phyloP scores from a whole-genome alignment of 345 rosid genomes.

The Euphorbia lathyris region DNA sequence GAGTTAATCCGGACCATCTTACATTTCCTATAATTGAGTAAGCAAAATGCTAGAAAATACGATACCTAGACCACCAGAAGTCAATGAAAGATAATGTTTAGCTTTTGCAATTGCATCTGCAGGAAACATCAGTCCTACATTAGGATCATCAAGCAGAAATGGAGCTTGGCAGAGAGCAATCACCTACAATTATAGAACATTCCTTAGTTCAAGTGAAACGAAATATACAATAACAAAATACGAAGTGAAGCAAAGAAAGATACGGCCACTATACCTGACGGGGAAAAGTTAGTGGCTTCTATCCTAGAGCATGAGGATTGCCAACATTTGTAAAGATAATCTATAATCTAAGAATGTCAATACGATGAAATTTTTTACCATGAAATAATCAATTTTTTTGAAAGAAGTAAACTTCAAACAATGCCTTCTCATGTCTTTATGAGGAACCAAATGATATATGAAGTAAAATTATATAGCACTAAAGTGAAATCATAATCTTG shows the following conservation, averaged over 20 bases:
- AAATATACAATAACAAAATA: constrained; percentile 11
- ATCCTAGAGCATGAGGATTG: constrained; percentile 97
- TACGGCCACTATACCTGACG: constrained; percentile 62
- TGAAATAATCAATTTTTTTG: neutral
- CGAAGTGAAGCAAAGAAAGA: constrained; percentile 6
- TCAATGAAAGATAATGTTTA: constrained; percentile 79
- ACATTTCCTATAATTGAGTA: too few relatives aligned
- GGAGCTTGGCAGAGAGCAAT: constrained; percentile 99
- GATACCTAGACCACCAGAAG: constrained; percentile 92
- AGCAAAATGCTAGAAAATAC: constrained; percentile 1
- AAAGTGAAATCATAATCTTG: neutral
- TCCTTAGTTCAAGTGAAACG: constrained; percentile 20
- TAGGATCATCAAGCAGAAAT: constrained; percentile 90
- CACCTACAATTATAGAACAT: constrained; percentile 54
- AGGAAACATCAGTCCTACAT: constrained; percentile 84
- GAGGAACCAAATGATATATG: neutral
- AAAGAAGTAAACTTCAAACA: too few relatives aligned
- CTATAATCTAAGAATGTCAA: constrained; percentile 35
- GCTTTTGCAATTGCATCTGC: constrained; percentile 97
- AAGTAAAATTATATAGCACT: neutral
- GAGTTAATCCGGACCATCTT: too few relatives aligned
- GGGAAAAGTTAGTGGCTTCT: constrained; percentile 91
- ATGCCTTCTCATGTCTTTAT: neutral
- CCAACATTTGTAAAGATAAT: constrained; percentile 98
- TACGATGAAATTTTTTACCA: neutral